Conservation (phyloP, 2,329 filamentous ascomycete genomes). For the Phaeosphaeriaceae sp. region DNA sequence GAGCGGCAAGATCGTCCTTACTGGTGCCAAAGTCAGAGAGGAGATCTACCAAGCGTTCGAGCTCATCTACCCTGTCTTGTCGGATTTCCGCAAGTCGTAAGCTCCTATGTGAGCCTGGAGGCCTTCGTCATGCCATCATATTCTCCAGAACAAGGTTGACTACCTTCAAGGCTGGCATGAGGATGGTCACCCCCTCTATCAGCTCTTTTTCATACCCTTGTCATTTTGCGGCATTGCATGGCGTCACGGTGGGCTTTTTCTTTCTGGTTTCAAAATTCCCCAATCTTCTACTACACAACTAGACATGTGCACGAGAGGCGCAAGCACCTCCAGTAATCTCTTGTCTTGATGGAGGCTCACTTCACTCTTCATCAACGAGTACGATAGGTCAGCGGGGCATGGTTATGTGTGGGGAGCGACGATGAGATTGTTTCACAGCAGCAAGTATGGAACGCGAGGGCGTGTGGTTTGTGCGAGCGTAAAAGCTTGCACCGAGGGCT, state of each 20-base stretch:
- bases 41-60: conserved; percentile 71
- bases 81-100: conserved; percentile 70
- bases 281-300: conserved; percentile 37
- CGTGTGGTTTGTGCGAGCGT: conserved; percentile 28
- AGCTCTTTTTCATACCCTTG: conserved; percentile 25
- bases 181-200: conserved; percentile 4
- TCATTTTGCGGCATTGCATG: conserved; percentile 50
- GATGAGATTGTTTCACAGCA: conserved; percentile 30
- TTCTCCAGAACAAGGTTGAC: not conserved
- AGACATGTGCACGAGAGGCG: conserved; percentile 41
- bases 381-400: conserved; percentile 32
- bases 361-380: conserved; percentile 31
- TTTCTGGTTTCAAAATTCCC: conserved; percentile 33
- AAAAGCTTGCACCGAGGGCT: conserved; percentile 39
- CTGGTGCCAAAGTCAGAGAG: conserved; percentile 95
- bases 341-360: conserved; percentile 30
- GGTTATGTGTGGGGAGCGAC: conserved; percentile 22
- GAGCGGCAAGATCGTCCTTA: conserved; percentile 96
- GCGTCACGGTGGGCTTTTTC: conserved; percentile 41
- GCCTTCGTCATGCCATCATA: conserved; percentile 7
- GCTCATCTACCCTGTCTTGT: conserved; percentile 37
- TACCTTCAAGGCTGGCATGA: not conserved
- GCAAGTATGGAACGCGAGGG: conserved; percentile 10
- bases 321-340: conserved; percentile 37
- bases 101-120: conserved; percentile 11